These are phyloP conservation scores for Heimioporus sp. DNA, from an alignment of 768 basidiomycete genomes.

Conservation along the genomic window DNA sequence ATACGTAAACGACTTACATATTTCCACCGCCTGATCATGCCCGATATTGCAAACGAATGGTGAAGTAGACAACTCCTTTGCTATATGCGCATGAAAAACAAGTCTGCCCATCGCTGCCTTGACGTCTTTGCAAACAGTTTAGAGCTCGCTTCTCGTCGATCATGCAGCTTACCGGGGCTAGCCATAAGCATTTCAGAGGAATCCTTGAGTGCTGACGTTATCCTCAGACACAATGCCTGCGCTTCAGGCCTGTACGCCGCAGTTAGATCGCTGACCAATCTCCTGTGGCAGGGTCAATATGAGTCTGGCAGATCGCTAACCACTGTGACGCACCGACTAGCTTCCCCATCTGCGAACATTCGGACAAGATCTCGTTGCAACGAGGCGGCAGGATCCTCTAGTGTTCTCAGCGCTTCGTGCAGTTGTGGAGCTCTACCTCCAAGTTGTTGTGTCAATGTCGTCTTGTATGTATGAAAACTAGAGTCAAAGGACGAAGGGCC, in stretches of 20 bases:
- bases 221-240: constrained; percentile 41
- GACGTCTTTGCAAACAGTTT: constrained; percentile 7
- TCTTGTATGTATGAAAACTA: constrained; percentile 61
- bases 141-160: background rate
- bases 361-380: constrained; percentile 59
- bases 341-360: constrained; percentile 40
- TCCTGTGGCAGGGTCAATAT: constrained; percentile 28
- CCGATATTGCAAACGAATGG: constrained; percentile 45
- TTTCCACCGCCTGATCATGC: constrained; percentile 34
- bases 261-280: constrained; percentile 41
- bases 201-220: constrained; percentile 42
- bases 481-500: constrained; percentile 36
- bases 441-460: constrained; percentile 61
- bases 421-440: constrained; percentile 61
- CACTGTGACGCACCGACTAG: constrained; percentile 40
- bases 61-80: constrained; percentile 45
- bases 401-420: constrained; percentile 50
- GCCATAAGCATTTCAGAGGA: constrained; percentile 30
- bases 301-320: background rate
- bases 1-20: constrained; percentile 32
- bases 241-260: constrained; percentile 51
- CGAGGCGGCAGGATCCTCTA: constrained; percentile 59
- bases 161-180: constrained; percentile 34
- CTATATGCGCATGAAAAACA: constrained; percentile 49
- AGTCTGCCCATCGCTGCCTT: constrained; percentile 29